These are phyloP conservation scores for Syzygium aromaticum DNA, from an alignment of 345 rosid species.

Conservation along the genomic window DNA sequence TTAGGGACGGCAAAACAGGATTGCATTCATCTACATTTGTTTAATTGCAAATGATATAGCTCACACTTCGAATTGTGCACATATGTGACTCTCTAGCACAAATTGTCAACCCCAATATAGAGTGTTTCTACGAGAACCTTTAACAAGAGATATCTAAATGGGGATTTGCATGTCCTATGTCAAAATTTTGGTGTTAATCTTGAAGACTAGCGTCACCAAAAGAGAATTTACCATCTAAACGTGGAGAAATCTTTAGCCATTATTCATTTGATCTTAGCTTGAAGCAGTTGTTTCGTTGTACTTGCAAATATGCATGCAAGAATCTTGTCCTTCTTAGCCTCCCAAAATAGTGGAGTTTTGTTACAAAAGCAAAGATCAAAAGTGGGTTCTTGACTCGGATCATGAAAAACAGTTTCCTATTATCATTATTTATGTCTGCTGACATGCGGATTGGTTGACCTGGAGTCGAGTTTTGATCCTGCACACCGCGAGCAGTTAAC, in stretches of 20 bases:
- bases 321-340: background rate
- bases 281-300: background rate
- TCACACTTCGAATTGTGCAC: background rate
- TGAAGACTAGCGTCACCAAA: background rate
- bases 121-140: background rate
- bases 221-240: background rate
- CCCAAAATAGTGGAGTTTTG: background rate
- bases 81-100: background rate
- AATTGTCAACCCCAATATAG: background rate
- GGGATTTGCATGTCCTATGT: background rate
- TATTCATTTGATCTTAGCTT: background rate
- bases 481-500: background rate
- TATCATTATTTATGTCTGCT: background rate
- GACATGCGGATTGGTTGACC: background rate
- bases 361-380: background rate
- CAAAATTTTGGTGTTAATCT: background rate
- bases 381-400: background rate
- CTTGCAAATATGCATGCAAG: background rate
- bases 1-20: background rate
- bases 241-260: background rate
- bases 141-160: background rate
- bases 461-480: background rate
- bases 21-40: background rate
- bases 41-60: background rate
- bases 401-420: background rate